Evolutionary conservation across 768 basidiomycete species (phyloP).

Genomic region (Heimioporus sp.): DNA sequence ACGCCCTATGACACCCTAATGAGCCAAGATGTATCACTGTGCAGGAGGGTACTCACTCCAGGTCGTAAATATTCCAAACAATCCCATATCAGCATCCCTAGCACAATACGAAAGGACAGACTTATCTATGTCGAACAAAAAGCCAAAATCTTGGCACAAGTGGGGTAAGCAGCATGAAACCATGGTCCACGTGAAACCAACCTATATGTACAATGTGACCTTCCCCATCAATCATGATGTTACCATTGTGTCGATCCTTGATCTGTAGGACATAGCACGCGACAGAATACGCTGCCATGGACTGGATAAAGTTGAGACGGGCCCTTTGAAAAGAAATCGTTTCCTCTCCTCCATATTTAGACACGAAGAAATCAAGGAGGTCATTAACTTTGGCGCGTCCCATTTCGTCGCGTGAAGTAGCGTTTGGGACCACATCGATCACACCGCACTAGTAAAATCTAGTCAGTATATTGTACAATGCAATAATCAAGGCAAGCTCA

Average conservation of each 20-base stretch:
- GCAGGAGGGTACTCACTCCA: constrained; percentile 44
- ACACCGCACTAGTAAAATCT: constrained; percentile 80
- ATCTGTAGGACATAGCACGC: constrained; percentile 98
- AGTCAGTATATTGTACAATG: background rate
- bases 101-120: constrained; percentile 26
- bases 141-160: constrained; percentile 76
- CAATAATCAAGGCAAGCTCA: constrained; percentile 33
- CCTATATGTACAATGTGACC: constrained; percentile 97
- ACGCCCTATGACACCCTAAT: constrained; percentile 63
- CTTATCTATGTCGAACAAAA: constrained; percentile 98
- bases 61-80: constrained; percentile 43
- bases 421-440: constrained; percentile 96
- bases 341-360: constrained; percentile 90
- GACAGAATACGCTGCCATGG: constrained; percentile 98
- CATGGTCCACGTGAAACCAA: constrained; percentile 34
- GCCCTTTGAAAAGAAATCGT: constrained; percentile 89
- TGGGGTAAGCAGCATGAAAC: constrained; percentile 5
- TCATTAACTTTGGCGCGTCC: constrained; percentile 98
- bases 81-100: constrained; percentile 25
- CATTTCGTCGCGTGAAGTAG: constrained; percentile 99
- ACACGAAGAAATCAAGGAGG: constrained; percentile 88
- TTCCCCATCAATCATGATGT: constrained; percentile 99
- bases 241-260: constrained; percentile 98
- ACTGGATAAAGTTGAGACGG: constrained; percentile 94
- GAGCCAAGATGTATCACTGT: constrained; percentile 1